Percentiles rank a stretch among this genome's conserved stretches.
Conservation (phyloP, 768 basidiomycete genomes). For the Trametopsis cervina region DNA sequence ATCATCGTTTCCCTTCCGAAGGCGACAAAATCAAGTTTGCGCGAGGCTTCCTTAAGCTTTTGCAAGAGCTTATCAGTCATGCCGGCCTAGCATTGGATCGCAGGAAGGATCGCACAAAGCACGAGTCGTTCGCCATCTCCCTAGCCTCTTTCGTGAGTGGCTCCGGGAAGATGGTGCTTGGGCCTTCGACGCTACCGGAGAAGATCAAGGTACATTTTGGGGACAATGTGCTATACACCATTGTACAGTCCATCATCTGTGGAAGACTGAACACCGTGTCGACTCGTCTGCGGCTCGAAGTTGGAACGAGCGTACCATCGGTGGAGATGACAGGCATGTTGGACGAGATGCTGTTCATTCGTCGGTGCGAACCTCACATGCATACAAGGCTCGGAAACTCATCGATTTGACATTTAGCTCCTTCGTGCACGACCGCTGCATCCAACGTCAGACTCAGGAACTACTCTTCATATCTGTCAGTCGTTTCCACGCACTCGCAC, state of each 20-base stretch:
- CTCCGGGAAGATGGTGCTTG: constrained; percentile 6
- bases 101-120: neutral
- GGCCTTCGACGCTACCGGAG: neutral
- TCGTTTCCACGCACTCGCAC: neutral
- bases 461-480: constrained; percentile 6
- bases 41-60: too few relatives aligned
- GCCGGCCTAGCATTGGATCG: too few relatives aligned
- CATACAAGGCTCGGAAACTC: neutral
- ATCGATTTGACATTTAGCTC: neutral
- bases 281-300: neutral
- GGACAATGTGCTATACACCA: neutral
- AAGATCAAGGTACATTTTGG: neutral
- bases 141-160: constrained; percentile 5
- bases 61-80: too few relatives aligned
- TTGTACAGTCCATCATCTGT: neutral
- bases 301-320: neutral
- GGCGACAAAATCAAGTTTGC: too few relatives aligned
- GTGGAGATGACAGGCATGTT: constrained; percentile 3
- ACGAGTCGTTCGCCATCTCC: neutral
- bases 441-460: constrained; percentile 3
- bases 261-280: constrained; percentile 4
- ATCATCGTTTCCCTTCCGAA: too few relatives aligned
- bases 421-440: constrained; percentile 1
- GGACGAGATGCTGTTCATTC: constrained; percentile 2
- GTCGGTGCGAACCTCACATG: neutral